Percentiles rank a stretch among this genome's conserved stretches.
These are phyloP conservation scores for Hymenoscyphus fraxineus DNA, from an alignment of 2,329 filamentous ascomycete species.

Conservation along the genomic window DNA sequence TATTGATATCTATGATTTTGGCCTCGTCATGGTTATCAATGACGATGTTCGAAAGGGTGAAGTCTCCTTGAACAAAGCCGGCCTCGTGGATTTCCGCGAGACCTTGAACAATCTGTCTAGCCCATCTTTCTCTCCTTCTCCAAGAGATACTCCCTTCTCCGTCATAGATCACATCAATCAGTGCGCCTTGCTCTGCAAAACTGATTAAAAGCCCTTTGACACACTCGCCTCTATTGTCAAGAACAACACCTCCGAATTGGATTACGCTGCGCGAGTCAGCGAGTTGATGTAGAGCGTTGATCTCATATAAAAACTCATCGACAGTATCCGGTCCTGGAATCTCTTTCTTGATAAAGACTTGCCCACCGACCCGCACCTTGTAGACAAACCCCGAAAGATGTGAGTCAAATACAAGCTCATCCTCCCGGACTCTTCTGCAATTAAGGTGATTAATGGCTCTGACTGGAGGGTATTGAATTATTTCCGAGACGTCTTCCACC, in stretches of 20 bases:
- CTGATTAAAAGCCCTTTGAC: conserved; percentile 89
- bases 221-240: conserved; percentile 68
- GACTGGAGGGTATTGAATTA: conserved; percentile 77
- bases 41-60: conserved; percentile 95
- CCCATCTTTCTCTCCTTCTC: conserved; percentile 78
- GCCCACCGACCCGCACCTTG: conserved; percentile 70
- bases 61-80: conserved; percentile 95
- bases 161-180: conserved; percentile 90
- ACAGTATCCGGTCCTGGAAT: conserved; percentile 94
- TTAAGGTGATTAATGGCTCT: conserved; percentile 70
- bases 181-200: conserved; percentile 79
- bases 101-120: conserved; percentile 82
- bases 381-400: conserved; percentile 98
- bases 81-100: conserved; percentile 91
- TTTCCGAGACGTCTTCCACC: conserved; percentile 87
- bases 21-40: conserved; percentile 80
- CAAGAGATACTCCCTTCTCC: conserved; percentile 59
- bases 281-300: conserved; percentile 85
- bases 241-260: conserved; percentile 78
- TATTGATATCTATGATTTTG: conserved; percentile 98
- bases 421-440: conserved; percentile 64
- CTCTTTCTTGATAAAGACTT: conserved; percentile 89
- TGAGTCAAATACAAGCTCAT: conserved; percentile 76
- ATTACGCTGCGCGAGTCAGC: conserved; percentile 74
- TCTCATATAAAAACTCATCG: conserved; percentile 95